Evolutionary conservation across 305 asterid genomes (phyloP).

Genomic region (Galium porrigens): DNA sequence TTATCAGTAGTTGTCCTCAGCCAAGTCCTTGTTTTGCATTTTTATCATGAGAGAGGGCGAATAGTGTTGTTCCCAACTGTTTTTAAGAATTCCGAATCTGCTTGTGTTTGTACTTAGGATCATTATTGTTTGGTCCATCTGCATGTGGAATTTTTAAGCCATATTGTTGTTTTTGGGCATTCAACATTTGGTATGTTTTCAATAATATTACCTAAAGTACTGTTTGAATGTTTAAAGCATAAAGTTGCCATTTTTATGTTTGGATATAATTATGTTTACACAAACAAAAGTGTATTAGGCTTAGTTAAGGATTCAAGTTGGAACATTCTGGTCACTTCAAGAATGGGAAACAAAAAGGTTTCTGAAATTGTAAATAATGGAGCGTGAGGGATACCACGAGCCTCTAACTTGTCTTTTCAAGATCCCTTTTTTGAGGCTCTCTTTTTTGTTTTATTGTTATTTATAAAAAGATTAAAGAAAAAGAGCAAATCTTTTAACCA

Average conservation of each 20-base stretch:
- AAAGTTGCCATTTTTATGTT: no score
- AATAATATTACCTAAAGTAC: not conserved
- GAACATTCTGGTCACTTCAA: not conserved
- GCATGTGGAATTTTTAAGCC: not conserved
- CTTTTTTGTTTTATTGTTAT: not conserved
- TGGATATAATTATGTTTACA: no score
- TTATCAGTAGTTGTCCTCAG: slow-evolving; percentile 18
- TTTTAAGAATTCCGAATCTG: not conserved
- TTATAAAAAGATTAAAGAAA: not conserved
- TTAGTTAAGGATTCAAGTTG: not conserved
- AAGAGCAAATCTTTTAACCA: not conserved
- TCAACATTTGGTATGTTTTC: not conserved
- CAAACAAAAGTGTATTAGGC: no score
- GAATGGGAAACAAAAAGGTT: not conserved
- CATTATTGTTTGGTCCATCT: not conserved
- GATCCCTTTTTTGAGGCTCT: not conserved
- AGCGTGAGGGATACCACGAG: slow-evolving; percentile 1
- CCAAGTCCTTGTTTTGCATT: not conserved
- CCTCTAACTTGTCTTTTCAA: slow-evolving; percentile 3
- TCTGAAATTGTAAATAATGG: not conserved
- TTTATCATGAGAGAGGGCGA: not conserved
- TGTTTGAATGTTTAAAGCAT: no score
- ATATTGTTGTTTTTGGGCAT: not conserved
- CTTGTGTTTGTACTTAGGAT: not conserved
- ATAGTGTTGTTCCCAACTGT: not conserved